These are phyloP conservation scores for Ensete ventricosum DNA, from an alignment of 176 grass and related monocot genomes.

Conservation along the genomic window DNA sequence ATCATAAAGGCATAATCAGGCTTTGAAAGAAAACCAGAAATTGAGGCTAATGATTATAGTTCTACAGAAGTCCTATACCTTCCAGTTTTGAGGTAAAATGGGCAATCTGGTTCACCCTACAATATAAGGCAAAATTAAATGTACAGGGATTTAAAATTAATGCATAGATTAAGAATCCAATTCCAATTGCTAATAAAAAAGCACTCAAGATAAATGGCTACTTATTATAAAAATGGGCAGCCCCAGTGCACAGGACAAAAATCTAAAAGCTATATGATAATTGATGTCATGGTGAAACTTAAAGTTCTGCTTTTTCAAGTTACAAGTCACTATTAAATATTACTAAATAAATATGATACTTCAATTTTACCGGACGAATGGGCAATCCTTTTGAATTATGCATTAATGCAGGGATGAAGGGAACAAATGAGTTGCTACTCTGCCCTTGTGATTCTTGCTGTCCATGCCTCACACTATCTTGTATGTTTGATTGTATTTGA, in stretches of 20 bases:
- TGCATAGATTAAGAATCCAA: too few species aligned
- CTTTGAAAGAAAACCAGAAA: conserved; percentile 13
- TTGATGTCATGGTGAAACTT: background rate
- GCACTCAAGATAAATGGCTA: background rate
- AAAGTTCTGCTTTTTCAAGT: background rate
- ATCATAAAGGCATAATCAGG: conserved; percentile 18
- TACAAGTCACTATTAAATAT: background rate
- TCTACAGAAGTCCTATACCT: conserved; percentile 32
- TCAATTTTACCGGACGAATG: conserved; percentile 52
- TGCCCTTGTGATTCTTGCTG: conserved; percentile 26
- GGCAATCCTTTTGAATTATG: conserved; percentile 83
- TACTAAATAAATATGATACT: background rate
- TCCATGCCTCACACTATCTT: conserved; percentile 32
- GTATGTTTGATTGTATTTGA: conserved; percentile 23
- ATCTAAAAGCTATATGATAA: background rate
- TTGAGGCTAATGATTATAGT: conserved; percentile 2
- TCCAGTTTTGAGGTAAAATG: conserved; percentile 95
- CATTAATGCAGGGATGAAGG: conserved; percentile 30
- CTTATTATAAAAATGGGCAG: background rate
- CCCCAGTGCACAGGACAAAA: background rate
- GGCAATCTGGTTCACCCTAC: conserved; percentile 79
- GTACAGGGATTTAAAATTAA: too few species aligned
- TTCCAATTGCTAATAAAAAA: background rate
- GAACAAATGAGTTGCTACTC: conserved; percentile 23
- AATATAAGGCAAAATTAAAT: conserved; percentile 20